Conservation (phyloP, 73 alveolate species). For the Uronychia setigera region DNA sequence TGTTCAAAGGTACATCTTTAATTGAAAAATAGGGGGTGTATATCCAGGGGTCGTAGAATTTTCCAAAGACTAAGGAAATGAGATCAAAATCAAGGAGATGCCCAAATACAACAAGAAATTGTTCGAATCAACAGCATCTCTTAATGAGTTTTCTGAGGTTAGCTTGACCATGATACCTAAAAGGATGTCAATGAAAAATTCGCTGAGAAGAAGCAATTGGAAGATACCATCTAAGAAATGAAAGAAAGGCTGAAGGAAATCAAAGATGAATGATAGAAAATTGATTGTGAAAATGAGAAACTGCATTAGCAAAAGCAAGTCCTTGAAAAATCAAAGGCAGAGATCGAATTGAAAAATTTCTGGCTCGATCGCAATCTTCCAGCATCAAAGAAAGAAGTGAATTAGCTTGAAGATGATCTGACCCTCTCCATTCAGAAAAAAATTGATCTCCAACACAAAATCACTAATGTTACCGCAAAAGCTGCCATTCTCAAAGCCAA, state of each 20-base stretch:
- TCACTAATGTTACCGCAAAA: background rate
- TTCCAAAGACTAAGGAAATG: background rate
- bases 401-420: background rate
- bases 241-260: background rate
- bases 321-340: background rate
- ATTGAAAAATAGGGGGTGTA: background rate
- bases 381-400: background rate
- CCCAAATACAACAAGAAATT: background rate
- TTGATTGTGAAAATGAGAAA: background rate
- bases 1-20: background rate
- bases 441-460: background rate
- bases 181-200: background rate
- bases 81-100: background rate
- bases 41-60: background rate
- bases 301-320: background rate
- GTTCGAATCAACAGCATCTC: background rate
- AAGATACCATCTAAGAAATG: background rate
- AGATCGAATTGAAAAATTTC: background rate
- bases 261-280: background rate
- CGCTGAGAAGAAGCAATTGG: background rate
- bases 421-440: background rate
- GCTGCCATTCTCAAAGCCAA: background rate
- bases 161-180: background rate
- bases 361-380: slow-evolving; percentile 1
- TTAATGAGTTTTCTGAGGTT: background rate